Percentiles rank a stretch among this genome's conserved stretches.
Conservation (phyloP, 495 filamentous ascomycete genomes). For the Terfezia claveryi region DNA sequence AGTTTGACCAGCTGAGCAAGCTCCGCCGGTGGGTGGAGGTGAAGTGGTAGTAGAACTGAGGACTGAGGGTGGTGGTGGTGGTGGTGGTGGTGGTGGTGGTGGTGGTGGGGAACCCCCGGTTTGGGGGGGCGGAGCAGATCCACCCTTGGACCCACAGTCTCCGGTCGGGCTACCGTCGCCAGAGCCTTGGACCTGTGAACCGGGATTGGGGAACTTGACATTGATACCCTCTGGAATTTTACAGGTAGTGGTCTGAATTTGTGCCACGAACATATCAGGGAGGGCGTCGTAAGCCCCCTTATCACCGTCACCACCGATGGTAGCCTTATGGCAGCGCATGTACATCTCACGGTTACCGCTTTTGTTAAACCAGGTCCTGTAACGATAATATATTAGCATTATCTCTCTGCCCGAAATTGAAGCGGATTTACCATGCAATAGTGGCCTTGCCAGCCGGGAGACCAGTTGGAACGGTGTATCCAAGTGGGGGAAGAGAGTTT, state of each 20-base stretch:
- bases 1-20: neutral
- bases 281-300: slow-evolving; percentile 24
- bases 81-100: neutral
- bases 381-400: neutral
- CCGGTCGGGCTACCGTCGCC: neutral
- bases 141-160: neutral
- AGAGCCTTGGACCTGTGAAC: neutral
- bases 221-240: slow-evolving; percentile 4
- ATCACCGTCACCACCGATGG: slow-evolving; percentile 30
- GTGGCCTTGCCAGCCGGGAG: slow-evolving; percentile 39
- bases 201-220: slow-evolving; percentile 2
- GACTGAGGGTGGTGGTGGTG: neutral
- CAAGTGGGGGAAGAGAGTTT: slow-evolving; percentile 22
- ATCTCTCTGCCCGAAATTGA: neutral
- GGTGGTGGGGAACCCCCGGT: neutral
- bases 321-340: slow-evolving; percentile 75
- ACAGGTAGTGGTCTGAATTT: slow-evolving; percentile 30
- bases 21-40: neutral
- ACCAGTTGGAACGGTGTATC: slow-evolving; percentile 33
- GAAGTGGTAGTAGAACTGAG: neutral
- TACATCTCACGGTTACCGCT: slow-evolving; percentile 82
- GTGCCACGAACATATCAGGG: slow-evolving; percentile 63
- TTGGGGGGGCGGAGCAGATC: neutral
- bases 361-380: slow-evolving; percentile 67
- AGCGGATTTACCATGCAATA: slow-evolving; percentile 37